Evolutionary conservation across 768 basidiomycete genomes (phyloP), one percentile per base, ranked within the genome.

Genomic region (Russula griseocarnosa): DNA sequence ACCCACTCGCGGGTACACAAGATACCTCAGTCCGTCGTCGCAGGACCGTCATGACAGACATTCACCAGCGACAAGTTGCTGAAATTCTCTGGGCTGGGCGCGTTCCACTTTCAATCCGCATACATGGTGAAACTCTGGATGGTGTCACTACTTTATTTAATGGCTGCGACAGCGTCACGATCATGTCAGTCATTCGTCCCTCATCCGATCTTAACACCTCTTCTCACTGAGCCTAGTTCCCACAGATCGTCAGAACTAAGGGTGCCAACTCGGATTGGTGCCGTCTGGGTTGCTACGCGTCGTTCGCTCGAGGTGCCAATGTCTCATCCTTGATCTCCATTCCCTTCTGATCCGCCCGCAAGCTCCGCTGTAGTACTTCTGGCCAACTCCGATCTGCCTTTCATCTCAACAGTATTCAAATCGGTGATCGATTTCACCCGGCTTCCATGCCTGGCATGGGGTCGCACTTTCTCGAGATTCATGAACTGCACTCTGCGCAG

Each of bases 31-130:
- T 65, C 32, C 58, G 57, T 3, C 67, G 65, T 46, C 65, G 65
- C 56, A 66, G 58, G 22, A 62, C 67, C 8, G 40, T 59, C 44
- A 54, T 66, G 6, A 46, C 59, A 1, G 60, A 58, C 38, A n/a
- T 60, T 20, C 51, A 50, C n/a, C 52, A 54, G 38, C 50, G 56
- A 42, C 60, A 50, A 42, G 49, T 66, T 10, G 65, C 65, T 10
- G 65, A 66, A 52, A 62, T 67, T 36, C 18, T 66, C 10, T 67
- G 67, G 67, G 60, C 67, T 9, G 65, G 67, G 26, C 64, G 67
- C 38, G 57, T 68, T 40, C 65, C 67, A 7, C 30, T 55, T 7
- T 59, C 47, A n/a, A 66, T 66, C 30, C 46, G 56, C 50, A 55
- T 68, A 40, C 32, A 57, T 34, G 49, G 53, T 7, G 67, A 68